A percentile compares a stretch with the other conserved stretches of the same genome.
phyloP scores from a whole-genome alignment of 2,329 filamentous ascomycete genomes.

The Fusarium verticillioides region DNA sequence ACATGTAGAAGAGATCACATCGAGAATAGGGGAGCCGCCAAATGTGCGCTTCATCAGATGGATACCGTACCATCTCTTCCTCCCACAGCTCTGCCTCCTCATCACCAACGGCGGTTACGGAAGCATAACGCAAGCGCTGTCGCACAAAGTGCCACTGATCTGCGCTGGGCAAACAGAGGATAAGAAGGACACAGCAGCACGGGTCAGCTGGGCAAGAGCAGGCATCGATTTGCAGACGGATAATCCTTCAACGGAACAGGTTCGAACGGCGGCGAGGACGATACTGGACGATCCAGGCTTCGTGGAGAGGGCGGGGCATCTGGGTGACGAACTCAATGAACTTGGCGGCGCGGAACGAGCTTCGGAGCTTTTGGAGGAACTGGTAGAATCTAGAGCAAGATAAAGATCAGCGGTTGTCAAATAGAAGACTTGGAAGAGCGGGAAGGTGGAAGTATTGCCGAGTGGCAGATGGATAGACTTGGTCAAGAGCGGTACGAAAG shows the following conservation, averaged over 20 bases:
- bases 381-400: slow-evolving; percentile 10
- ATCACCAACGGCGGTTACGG: slow-evolving; percentile 54
- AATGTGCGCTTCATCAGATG: slow-evolving; percentile 50
- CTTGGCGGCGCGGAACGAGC: slow-evolving; percentile 44
- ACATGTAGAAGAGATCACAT: slow-evolving; percentile 42
- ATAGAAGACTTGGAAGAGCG: not conserved
- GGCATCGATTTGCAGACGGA: slow-evolving; percentile 53
- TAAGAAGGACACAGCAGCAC: slow-evolving; percentile 51
- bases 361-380: slow-evolving; percentile 46
- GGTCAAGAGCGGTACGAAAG: no score
- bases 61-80: slow-evolving; percentile 51
- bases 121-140: slow-evolving; percentile 51
- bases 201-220: slow-evolving; percentile 47
- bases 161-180: slow-evolving; percentile 53
- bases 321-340: slow-evolving; percentile 44
- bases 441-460: not conserved
- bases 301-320: slow-evolving; percentile 31
- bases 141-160: slow-evolving; percentile 49
- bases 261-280: slow-evolving; percentile 40
- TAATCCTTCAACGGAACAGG: slow-evolving; percentile 43
- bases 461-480: not conserved
- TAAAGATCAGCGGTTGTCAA: not conserved
- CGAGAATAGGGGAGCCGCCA: slow-evolving; percentile 25
- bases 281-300: slow-evolving; percentile 44
- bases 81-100: slow-evolving; percentile 49